Percentiles rank a stretch among this genome's conserved stretches.
These are phyloP conservation scores for Botryosphaeria agaves DNA, from an alignment of 2,329 filamentous ascomycete species.

Conservation along the genomic window DNA sequence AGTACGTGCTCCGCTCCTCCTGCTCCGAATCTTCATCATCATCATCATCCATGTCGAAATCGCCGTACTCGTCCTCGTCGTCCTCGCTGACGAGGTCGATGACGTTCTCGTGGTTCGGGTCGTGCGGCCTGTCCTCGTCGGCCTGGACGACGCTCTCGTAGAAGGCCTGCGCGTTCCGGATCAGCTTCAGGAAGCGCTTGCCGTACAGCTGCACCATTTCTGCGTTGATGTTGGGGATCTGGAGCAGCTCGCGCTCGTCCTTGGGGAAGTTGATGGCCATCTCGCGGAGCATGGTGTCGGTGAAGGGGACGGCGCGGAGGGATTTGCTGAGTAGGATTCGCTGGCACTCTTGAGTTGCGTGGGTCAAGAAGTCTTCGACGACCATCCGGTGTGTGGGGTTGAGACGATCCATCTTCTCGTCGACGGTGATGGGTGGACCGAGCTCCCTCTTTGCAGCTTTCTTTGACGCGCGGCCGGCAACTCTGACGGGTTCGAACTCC, in stretches of 20 bases:
- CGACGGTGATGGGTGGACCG: conserved; percentile 41
- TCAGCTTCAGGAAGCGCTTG: conserved; percentile 38
- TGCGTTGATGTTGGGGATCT: conserved; percentile 43
- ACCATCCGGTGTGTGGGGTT: conserved; percentile 43
- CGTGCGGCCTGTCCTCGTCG: conserved; percentile 22
- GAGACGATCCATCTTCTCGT: conserved; percentile 35
- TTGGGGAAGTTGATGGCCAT: conserved; percentile 57
- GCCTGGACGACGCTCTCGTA: conserved; percentile 20
- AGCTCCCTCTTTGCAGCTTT: conserved; percentile 22
- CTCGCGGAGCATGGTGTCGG: conserved; percentile 48
- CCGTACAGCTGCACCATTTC: conserved; percentile 48
- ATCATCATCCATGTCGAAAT: conserved; percentile 23
- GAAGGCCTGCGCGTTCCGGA: conserved; percentile 23
- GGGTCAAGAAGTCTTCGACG: conserved; percentile 45
- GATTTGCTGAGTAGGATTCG: conserved; percentile 41
- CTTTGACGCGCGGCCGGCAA: conserved; percentile 5
- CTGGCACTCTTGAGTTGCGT: conserved; percentile 43
- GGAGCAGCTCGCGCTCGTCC: conserved; percentile 41
- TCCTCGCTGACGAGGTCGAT: conserved; percentile 28
- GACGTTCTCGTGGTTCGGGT: conserved; percentile 32
- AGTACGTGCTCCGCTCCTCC: conserved; percentile 10
- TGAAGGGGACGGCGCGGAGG: conserved; percentile 44
- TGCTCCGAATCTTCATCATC: conserved; percentile 16
- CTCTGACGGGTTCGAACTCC: conserved; percentile 25
- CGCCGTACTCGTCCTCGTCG: conserved; percentile 23